Base-by-base conservation (phyloP, 192 early-diverging fungal species). In the Phycomyces nitens region DNA sequence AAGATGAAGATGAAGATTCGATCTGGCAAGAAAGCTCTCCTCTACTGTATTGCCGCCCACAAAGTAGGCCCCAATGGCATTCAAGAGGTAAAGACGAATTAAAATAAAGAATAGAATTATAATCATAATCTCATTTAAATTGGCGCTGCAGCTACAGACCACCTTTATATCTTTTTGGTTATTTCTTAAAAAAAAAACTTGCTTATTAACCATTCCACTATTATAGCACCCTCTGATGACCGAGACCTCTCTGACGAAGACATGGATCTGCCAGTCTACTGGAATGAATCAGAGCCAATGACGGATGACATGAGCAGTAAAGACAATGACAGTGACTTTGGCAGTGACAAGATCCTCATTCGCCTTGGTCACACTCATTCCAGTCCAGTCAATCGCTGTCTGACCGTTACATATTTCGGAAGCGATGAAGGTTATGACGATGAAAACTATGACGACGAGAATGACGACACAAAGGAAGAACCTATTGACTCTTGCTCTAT, bases 361-460 rank as follows among this genome's bases (percentile, higher is more conserved):
- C 39, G 51, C 20, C 27, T 63, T 16, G 53, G 53, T 12, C 51
- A 34, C 16, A 40, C 34, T 16, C 51, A 63, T 11, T 52, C 15
- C 10, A 62, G 51, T n/a, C 34, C 18, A 18, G 29, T 38, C 11
- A 47, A 24, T 15, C 27, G 57, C 2, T 40, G 38, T 15, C 38
- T 39, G 38, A 24, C 49, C n/a, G 26, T 50, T 14, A 50, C 60
- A 2, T 29, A 29, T 15, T 50, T 49, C 38, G 20, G 34, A 8
- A 42, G 44, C 21, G 68, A 69, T 44, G 68, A 69, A 34, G 60
- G 56, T 20, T 66, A 57, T 40, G 60, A 69, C 18, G 44, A 57
- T n/a, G 52, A 39, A 9, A 41, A 56, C 9, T 21, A 69, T 6
- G 41, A 50, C n/a, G 5, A 18, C 16, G 62, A 63, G 26, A 47